Evolutionary conservation across 345 rosid species (phyloP).

Genomic region (Citrus cavaleriei): DNA sequence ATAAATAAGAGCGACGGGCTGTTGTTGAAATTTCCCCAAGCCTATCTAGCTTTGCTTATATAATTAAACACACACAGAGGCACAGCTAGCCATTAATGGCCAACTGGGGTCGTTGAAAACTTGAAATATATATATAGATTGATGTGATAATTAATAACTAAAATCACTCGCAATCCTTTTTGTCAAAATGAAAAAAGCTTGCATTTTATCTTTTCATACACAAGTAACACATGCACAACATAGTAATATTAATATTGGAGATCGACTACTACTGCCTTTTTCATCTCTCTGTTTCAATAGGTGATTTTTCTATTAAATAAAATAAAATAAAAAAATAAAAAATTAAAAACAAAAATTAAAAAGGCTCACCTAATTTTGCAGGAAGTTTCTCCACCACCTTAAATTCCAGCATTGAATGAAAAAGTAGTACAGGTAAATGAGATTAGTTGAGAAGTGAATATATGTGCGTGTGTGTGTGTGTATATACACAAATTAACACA

Average conservation of each 20-base stretch:
- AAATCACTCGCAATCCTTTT: no score
- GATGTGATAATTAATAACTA: no score
- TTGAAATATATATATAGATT: no score
- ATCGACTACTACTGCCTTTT: no score
- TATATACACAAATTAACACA: background rate
- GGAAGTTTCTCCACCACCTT: slow-evolving; percentile 2
- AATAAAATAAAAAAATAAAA: background rate
- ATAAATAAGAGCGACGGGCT: slow-evolving; percentile 1
- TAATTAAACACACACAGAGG: no score
- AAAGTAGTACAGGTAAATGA: background rate
- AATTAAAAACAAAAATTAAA: background rate
- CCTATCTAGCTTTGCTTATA: background rate
- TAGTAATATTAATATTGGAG: no score
- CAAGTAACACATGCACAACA: background rate
- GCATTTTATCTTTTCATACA: background rate
- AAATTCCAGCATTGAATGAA: slow-evolving; percentile 12
- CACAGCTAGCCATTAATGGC: slow-evolving; percentile 5
- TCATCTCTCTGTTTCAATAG: background rate
- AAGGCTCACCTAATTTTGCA: slow-evolving; percentile 14
- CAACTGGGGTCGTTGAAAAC: slow-evolving; percentile 12
- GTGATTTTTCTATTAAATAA: background rate
- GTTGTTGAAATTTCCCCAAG: slow-evolving; percentile 4
- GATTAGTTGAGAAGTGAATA: slow-evolving; percentile 2
- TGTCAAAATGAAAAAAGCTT: background rate
- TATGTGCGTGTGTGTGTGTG: background rate